These are phyloP conservation scores for Coccomyxa sp. DNA, from an alignment of 139 green algal genomes.

Conservation along the genomic window DNA sequence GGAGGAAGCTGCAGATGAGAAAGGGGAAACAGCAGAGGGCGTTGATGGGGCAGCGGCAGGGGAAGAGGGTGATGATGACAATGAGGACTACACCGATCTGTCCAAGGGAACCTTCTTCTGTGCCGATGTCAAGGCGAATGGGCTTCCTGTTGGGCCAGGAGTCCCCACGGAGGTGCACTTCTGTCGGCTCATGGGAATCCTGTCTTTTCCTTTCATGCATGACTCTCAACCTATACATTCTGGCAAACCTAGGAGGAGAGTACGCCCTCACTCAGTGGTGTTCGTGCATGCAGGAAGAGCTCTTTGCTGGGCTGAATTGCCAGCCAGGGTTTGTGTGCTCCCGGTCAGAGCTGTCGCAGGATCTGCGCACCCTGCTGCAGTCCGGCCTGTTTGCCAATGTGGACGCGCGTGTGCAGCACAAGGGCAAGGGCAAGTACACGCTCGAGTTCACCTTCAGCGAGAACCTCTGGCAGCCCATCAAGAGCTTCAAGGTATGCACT, in stretches of 20 bases:
- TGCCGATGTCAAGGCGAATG: slow-evolving; percentile 32
- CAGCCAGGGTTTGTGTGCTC: slow-evolving; percentile 40
- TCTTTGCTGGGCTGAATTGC: slow-evolving; percentile 57
- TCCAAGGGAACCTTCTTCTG: slow-evolving; percentile 39
- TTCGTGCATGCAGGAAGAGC: slow-evolving; percentile 37
- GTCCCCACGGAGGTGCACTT: slow-evolving; percentile 42
- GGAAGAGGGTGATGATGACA: slow-evolving; percentile 28
- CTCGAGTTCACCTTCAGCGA: slow-evolving; percentile 62
- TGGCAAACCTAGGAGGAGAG: background rate
- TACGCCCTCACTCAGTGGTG: background rate
- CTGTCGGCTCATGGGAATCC: background rate
- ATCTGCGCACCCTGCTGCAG: slow-evolving; percentile 45
- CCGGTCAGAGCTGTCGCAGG: slow-evolving; percentile 32
- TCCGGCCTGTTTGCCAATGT: slow-evolving; percentile 64
- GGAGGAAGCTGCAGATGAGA: slow-evolving; percentile 21
- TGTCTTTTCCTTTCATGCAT: background rate
- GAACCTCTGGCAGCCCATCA: slow-evolving; percentile 50
- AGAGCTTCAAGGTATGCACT: slow-evolving; percentile 41
- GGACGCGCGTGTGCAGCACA: slow-evolving; percentile 48
- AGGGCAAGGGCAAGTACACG: slow-evolving; percentile 28
- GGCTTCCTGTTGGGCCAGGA: slow-evolving; percentile 47
- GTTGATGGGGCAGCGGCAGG: slow-evolving; percentile 22
- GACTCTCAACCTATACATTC: background rate
- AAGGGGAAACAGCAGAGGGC: slow-evolving; percentile 15
- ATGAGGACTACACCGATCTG: slow-evolving; percentile 20